A percentile compares a stretch with the other conserved stretches of the same genome.
Evolutionary conservation across 2,329 filamentous ascomycete species (phyloP).

Genomic region (Onygena corvina): DNA sequence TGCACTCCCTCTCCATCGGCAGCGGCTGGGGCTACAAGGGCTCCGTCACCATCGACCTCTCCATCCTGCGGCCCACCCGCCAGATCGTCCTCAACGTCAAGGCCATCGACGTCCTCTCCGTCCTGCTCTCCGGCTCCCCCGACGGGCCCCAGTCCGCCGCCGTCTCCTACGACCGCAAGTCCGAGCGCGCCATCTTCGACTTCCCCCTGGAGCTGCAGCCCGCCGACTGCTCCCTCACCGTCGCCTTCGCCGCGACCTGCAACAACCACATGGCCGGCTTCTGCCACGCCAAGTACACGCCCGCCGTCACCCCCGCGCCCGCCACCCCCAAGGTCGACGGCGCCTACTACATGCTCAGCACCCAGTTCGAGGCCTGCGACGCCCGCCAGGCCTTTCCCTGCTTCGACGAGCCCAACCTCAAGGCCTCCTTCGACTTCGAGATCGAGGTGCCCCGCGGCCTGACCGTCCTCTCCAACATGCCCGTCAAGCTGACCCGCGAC

Average conservation of each 20-base stretch:
- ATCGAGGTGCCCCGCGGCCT: conserved; percentile 84
- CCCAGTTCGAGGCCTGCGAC: conserved; percentile 94
- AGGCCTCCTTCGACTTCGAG: conserved; percentile 88
- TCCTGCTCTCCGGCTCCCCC: conserved; percentile 31
- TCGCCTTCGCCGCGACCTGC: conserved; percentile 68
- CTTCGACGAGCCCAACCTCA: conserved; percentile 95
- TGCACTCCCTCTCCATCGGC: conserved; percentile 63
- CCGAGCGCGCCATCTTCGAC: conserved; percentile 67
- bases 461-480: conserved; percentile 91
- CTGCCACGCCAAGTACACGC: conserved; percentile 90
- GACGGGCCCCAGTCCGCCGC: conserved; percentile 54
- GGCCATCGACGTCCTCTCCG: conserved; percentile 63
- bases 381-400: conserved; percentile 91
- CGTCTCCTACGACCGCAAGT: conserved; percentile 69
- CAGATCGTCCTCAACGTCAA: conserved; percentile 75
- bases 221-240: conserved; percentile 54
- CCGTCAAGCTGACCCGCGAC: conserved; percentile 58
- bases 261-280: conserved; percentile 90
- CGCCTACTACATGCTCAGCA: conserved; percentile 68
- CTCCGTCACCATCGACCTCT: conserved; percentile 64
- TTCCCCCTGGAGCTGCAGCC: conserved; percentile 62
- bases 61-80: conserved; percentile 58
- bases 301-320: conserved; percentile 54
- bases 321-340: conserved; percentile 64
- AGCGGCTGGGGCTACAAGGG: conserved; percentile 74